Conservation (phyloP, 2,329 filamentous ascomycete genomes). For the Xylariaceae sp. region DNA sequence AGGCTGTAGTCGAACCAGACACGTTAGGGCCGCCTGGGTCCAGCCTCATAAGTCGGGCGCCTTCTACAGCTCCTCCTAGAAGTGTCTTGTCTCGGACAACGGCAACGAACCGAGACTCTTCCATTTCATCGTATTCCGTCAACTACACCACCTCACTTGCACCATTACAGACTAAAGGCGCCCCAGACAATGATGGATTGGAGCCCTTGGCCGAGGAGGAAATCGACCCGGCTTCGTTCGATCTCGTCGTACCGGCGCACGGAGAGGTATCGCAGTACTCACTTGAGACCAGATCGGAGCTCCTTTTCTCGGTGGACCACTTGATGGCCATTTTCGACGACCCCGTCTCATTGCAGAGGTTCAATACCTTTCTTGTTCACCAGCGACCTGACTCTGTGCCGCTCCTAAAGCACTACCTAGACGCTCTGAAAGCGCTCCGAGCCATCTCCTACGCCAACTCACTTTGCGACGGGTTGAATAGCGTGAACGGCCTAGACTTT, state of each 20-base stretch:
- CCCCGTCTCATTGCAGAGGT: slow-evolving; percentile 59
- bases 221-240: slow-evolving; percentile 38
- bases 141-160: no score
- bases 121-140: no score
- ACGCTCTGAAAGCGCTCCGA: slow-evolving; percentile 67
- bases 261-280: slow-evolving; percentile 42
- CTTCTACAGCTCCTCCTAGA: no score
- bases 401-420: slow-evolving; percentile 68
- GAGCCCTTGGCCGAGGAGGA: slow-evolving; percentile 37
- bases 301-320: slow-evolving; percentile 65
- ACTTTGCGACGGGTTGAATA: slow-evolving; percentile 58
- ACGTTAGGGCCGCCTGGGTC: no score
- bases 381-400: slow-evolving; percentile 62
- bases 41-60: no score
- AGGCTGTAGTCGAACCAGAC: no score
- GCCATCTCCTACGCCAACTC: slow-evolving; percentile 71
- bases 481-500: slow-evolving; percentile 55
- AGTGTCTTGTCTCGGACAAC: no score
- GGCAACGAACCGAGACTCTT: no score
- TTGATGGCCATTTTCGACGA: slow-evolving; percentile 64
- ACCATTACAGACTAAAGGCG: no score
- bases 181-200: slow-evolving; percentile 32
- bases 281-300: slow-evolving; percentile 62
- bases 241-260: slow-evolving; percentile 44
- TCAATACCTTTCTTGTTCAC: slow-evolving; percentile 63